These are phyloP conservation scores for Scopulariopsis brevicaulis DNA, from an alignment of 2,329 filamentous ascomycete genomes.

Conservation along the genomic window DNA sequence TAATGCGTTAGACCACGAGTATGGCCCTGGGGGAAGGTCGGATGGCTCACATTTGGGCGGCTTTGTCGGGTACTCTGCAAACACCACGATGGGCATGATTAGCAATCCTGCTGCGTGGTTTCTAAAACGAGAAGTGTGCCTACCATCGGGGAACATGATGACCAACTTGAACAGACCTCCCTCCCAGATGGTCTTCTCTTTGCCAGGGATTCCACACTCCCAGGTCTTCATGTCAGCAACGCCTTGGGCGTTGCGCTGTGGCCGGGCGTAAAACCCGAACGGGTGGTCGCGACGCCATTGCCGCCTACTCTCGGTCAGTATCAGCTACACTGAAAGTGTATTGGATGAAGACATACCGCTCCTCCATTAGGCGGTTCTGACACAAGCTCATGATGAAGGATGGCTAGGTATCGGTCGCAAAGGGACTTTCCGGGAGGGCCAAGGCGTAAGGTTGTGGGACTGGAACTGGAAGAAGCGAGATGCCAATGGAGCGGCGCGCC, in stretches of 20 bases:
- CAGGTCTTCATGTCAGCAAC: conserved; percentile 87
- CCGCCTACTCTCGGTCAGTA: conserved; percentile 48
- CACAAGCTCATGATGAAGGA: conserved; percentile 68
- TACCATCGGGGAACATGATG: conserved; percentile 87
- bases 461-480: too few relatives aligned
- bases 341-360: conserved; percentile 50
- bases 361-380: conserved; percentile 77
- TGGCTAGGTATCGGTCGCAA: background rate
- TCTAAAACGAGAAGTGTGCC: conserved; percentile 17
- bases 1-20: background rate
- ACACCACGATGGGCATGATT: conserved; percentile 4
- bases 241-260: conserved; percentile 66
- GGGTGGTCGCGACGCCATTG: conserved; percentile 96
- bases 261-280: conserved; percentile 93
- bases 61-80: conserved; percentile 89
- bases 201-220: conserved; percentile 95
- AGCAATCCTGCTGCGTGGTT: background rate
- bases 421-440: background rate
- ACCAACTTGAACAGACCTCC: conserved; percentile 94
- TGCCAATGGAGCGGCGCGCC: too few relatives aligned
- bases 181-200: conserved; percentile 95
- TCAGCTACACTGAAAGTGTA: background rate
- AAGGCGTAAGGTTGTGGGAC: background rate
- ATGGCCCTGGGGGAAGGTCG: background rate
- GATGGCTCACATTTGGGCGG: conserved; percentile 84